Conservation (phyloP, 2,329 filamentous ascomycete species). For the Cytospora leucostoma region DNA sequence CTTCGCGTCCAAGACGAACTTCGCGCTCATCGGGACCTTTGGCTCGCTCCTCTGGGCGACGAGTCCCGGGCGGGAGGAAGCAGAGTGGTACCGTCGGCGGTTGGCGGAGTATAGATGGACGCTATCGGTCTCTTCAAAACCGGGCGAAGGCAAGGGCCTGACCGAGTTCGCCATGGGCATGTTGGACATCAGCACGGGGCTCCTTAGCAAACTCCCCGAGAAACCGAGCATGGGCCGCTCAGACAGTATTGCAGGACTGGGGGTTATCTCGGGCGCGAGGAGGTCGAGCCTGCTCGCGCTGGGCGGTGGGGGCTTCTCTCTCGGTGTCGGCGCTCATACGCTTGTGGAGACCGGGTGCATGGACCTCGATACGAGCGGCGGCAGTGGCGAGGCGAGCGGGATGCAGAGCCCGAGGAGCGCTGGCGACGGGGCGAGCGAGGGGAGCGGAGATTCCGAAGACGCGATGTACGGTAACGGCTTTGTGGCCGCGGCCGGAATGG, state of each 20-base stretch:
- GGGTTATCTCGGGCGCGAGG: conserved; percentile 47
- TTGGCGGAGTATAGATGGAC: conserved; percentile 94
- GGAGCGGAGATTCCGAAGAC: conserved; percentile 57
- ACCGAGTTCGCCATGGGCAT: conserved; percentile 76
- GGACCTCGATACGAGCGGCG: conserved; percentile 39
- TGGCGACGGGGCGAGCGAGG: conserved; percentile 33
- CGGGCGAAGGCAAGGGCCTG: conserved; percentile 58
- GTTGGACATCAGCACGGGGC: conserved; percentile 69
- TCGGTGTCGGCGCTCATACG: conserved; percentile 31
- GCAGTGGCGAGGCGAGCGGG: conserved; percentile 48
- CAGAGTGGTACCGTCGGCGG: conserved; percentile 85
- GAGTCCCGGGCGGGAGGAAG: conserved; percentile 82
- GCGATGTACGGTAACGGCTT: conserved; percentile 52
- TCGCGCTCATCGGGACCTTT: conserved; percentile 93
- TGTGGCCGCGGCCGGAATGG: conserved; percentile 40
- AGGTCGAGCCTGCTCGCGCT: conserved; percentile 43
- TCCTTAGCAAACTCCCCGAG: conserved; percentile 69
- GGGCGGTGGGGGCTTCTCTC: conserved; percentile 32
- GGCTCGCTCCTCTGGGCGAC: conserved; percentile 88
- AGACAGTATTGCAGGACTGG: conserved; percentile 52
- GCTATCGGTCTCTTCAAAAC: conserved; percentile 79
- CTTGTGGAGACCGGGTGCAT: conserved; percentile 31
- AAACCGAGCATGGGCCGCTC: conserved; percentile 67
- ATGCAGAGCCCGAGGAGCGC: conserved; percentile 52
- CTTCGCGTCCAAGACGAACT: conserved; percentile 84